Evolutionary conservation across 441 rosid species (phyloP), one percentile per base, ranked within the genome.

Genomic region (Pelargonium australe): DNA sequence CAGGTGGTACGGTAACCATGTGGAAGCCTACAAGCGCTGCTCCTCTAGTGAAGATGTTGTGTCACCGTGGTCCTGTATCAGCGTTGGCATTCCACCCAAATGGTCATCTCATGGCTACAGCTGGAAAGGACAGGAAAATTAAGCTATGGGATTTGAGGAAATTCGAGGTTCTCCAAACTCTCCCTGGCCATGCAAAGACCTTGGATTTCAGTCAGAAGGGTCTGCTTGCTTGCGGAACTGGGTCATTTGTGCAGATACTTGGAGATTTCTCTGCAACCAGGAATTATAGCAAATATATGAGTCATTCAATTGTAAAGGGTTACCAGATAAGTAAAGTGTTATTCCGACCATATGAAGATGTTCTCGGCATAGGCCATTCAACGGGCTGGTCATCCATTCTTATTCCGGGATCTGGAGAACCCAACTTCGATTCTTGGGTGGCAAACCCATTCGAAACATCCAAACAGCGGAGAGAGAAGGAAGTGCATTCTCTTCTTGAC

Each of bases 91-190:
- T 94, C 82, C 98, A 94, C 80, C 93, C 95, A 41, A 87, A 88
- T 66, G 96, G 98, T 57, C 90, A 88, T 74, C 83, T 91, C 65
- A 87, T 94, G 98, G 98, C 97, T 61, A 94, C 98, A 12, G 83
- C 96, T 0, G 96, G 98, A 16, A 89, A 76, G 75, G 97, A 94
- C 68, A 83, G 64, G 74, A 91, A 88, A 75, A 82, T 94, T 71
- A 91, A 88, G 82, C 81, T 91, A 68, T 91, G 97, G 98, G 97
- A 91, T 80, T 69, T 91, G 81, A 88, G 98, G 72, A 94, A 89
- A 68, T 89, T 83, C 1, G 89, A 85, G 79, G 89, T 81, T 41
- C 64, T 94, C 70, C 97, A 89, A 76, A 88, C 91, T 1, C 67
- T 94, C 25, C 82, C 86, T 3, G 79, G 85, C 68, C 84, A 88